Evolutionary conservation across 2,329 filamentous ascomycete species (phyloP), one percentile per base, ranked within the genome.

Genomic region (Xylariaceae sp.): DNA sequence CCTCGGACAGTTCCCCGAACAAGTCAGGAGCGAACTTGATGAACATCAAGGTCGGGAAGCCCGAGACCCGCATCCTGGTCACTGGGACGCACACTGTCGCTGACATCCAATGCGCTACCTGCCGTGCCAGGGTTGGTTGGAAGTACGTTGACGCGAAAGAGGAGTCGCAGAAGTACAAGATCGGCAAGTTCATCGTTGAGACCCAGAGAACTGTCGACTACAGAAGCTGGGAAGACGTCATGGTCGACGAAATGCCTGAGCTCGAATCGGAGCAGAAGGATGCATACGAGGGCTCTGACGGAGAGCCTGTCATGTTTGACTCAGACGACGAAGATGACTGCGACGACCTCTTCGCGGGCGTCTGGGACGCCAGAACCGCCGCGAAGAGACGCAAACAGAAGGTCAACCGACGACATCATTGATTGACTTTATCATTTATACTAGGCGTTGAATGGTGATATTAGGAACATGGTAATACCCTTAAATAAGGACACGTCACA

Each of bases 181-280:
- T 88, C 46, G 86, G 86, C 63, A 89, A 88, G 71, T 89, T 84
- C 68, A 88, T 89, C 26, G 71, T 89, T 34, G 87, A 89, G 74
- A 84, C 81, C 34, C 80, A 82, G 69, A 75, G 83, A 50, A 81
- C 87, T 14, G 76, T 82, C 21, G 75, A 78, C 11, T 76, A 78
- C 41, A 77, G 78, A 29, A 75, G 72, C 51, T 88, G 85, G 85
- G 85, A 83, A 64, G 80, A 82, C 53, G 69, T 69, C 7, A 56
- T 21, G 21, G 54, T 58, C 17, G 65, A 67, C 43, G 68, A 69
- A n/a, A 40, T 60, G 31, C 53, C 60, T 12, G 63, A 63, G 14
- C 39, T 67, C 11, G 66, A 63, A 19, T 39, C 50, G 48, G 64
- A 66, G 29, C 59, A 61, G 50, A 44, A 60, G 60, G 52, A 59